phyloP scores from a whole-genome alignment of 768 basidiomycete species.

The Auricularia sp. region DNA sequence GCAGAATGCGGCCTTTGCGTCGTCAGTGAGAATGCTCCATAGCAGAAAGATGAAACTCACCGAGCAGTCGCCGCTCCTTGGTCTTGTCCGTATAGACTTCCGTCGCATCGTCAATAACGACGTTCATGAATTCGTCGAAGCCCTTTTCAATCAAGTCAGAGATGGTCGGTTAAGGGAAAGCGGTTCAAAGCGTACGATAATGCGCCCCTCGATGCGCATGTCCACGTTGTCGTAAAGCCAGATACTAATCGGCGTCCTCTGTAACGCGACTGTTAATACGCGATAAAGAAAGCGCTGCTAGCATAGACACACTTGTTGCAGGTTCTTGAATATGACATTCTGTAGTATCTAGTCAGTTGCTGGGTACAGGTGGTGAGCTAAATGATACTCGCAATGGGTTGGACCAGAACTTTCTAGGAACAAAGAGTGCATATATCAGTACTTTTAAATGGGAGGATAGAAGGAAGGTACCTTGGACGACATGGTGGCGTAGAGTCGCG shows the following conservation, averaged over 20 bases:
- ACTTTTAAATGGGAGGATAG: neutral
- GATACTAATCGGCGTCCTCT: slow-evolving; percentile 80
- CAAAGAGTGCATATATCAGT: neutral
- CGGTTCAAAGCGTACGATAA: slow-evolving; percentile 70
- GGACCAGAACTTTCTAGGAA: slow-evolving; percentile 70
- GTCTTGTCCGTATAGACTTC: slow-evolving; percentile 88
- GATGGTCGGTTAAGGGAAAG: slow-evolving; percentile 8
- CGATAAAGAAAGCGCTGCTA: slow-evolving; percentile 4
- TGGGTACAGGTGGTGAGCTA: neutral
- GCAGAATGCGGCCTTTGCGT: slow-evolving; percentile 73
- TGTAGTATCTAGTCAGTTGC: slow-evolving; percentile 19
- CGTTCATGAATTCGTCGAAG: slow-evolving; percentile 99
- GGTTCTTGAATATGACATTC: slow-evolving; percentile 98
- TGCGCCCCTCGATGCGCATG: slow-evolving; percentile 91
- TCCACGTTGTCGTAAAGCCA: slow-evolving; percentile 98
- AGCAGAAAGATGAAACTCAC: slow-evolving; percentile 32
- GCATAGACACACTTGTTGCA: slow-evolving; percentile 55
- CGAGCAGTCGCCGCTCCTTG: slow-evolving; percentile 75
- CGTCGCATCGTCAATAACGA: slow-evolving; percentile 86
- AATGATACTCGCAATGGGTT: slow-evolving; percentile 78
- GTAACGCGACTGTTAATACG: slow-evolving; percentile 10
- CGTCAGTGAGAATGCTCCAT: neutral
- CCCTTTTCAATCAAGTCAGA: slow-evolving; percentile 45
- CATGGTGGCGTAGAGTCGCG: slow-evolving; percentile 1
- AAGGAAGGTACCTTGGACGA: neutral